phyloP scores from a whole-genome alignment of 495 filamentous ascomycete species.

The Penicillium tannophilum region DNA sequence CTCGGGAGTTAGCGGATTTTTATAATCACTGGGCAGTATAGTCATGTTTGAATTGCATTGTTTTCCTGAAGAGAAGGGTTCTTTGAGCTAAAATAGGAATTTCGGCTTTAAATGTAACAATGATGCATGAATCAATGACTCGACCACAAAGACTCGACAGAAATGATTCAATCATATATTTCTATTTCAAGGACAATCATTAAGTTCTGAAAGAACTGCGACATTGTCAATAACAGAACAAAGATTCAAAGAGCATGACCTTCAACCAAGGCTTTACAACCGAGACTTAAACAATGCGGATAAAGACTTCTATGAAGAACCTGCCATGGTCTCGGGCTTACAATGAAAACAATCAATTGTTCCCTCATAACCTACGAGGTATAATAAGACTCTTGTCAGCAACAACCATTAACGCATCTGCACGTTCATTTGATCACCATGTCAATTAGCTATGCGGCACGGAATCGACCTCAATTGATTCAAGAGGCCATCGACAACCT shows the following conservation, averaged over 20 bases:
- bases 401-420: no score
- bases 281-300: no score
- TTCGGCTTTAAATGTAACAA: not conserved
- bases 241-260: no score
- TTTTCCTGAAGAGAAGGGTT: not conserved
- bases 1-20: not conserved
- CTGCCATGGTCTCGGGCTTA: no score
- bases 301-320: no score
- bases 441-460: not conserved
- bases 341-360: no score
- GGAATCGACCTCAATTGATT: not conserved
- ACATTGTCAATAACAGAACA: not conserved
- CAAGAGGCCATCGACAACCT: not conserved
- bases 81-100: not conserved
- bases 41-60: not conserved
- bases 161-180: not conserved
- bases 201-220: not conserved
- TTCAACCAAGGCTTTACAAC: no score
- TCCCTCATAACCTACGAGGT: no score
- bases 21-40: not conserved
- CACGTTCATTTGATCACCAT: not conserved
- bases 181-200: not conserved
- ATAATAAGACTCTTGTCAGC: no score
- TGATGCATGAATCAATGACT: not conserved
- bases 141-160: not conserved